phyloP scores from a whole-genome alignment of 192 early-diverging fungal genomes.

The Coemansia sp. region DNA sequence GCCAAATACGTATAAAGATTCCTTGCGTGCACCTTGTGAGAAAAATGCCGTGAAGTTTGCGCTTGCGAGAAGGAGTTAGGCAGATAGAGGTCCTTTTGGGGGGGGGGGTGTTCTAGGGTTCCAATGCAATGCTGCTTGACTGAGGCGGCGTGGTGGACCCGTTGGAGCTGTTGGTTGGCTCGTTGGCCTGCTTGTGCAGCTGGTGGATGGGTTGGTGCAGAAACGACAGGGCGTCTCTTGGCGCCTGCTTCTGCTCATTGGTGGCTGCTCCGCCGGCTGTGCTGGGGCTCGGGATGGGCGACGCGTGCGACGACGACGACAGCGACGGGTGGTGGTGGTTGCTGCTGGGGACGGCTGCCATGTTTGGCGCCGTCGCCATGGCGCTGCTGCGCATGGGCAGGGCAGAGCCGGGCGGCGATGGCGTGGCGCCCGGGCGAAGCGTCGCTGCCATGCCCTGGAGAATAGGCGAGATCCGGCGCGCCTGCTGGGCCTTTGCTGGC shows the following conservation, averaged over 20 bases:
- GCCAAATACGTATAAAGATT: no score
- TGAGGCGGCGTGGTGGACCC: conserved; percentile 30
- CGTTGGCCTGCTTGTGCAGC: conserved; percentile 37
- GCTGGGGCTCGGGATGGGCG: conserved; percentile 35
- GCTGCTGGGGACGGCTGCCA: not conserved
- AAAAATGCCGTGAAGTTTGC: no score
- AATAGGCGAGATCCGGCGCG: conserved; percentile 15
- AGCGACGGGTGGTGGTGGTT: conserved; percentile 20
- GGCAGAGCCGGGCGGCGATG: conserved; percentile 27
- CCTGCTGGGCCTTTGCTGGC: no score
- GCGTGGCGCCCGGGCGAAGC: conserved; percentile 15
- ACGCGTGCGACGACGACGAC: conserved; percentile 36
- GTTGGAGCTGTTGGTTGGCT: conserved; percentile 3
- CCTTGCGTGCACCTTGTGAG: no score
- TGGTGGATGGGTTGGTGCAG: conserved; percentile 48
- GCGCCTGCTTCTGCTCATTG: conserved; percentile 13
- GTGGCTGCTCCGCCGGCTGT: conserved; percentile 8
- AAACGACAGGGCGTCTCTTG: conserved; percentile 44
- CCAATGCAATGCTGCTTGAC: conserved; percentile 27
- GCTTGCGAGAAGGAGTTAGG: no score
- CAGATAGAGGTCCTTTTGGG: not conserved
- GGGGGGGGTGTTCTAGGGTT: conserved; percentile 8
- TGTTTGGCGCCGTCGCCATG: not conserved
- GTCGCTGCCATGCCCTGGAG: conserved; percentile 9
- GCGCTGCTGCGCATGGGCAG: conserved; percentile 6